Base-by-base conservation (phyloP, 139 green algal genomes). In the Bryopsis sp. region DNA sequence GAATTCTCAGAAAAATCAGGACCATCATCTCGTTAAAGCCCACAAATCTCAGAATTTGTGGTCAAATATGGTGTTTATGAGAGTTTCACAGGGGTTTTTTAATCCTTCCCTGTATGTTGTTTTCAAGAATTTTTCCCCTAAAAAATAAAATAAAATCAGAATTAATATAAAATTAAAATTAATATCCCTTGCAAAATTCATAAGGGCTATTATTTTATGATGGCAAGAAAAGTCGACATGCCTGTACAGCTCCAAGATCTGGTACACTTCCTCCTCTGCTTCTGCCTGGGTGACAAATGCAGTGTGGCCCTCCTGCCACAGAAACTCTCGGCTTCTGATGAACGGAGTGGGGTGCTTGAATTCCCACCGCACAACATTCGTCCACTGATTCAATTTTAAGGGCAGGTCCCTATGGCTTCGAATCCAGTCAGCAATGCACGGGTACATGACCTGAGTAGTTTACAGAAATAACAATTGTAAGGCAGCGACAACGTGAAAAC, bases 291-390 rank as follows among this genome's bases (percentile, higher is more conserved):
- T 85, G 77, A 67, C 70, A 43, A 72, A 61, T n/a, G 73, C 83
- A 2, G 89, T 96, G 84, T 96, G 89, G 2, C 89, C 89, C 75
- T 96, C 89, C 78, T 94, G 88, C 86, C 85, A 91, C 36, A 91
- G 74, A 71, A 92, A 89, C 78, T 89, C 85, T 28, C 54, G 67
- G 54, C 69, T 78, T 74, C 92, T 83, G 74, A 99, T 97, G 88
- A 99, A 99, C 57, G 94, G 94, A 26, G 94, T 99, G 46, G 94
- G 95, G 81, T 99, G 87, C 80, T 97, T 99, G 87, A 99, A 99
- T 84, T 99, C 94, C 94, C 95, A 99, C 32, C 94, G 87, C 76
- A 99, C 92, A 61, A 99, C 91, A 73, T 96, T 97, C 74, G 89
- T 97, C 94, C 94, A 97, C 85, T 99, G 94, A 82, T 99, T 99